Base-by-base conservation (phyloP, 2,329 filamentous ascomycete genomes). In the Talaromyces sp. region DNA sequence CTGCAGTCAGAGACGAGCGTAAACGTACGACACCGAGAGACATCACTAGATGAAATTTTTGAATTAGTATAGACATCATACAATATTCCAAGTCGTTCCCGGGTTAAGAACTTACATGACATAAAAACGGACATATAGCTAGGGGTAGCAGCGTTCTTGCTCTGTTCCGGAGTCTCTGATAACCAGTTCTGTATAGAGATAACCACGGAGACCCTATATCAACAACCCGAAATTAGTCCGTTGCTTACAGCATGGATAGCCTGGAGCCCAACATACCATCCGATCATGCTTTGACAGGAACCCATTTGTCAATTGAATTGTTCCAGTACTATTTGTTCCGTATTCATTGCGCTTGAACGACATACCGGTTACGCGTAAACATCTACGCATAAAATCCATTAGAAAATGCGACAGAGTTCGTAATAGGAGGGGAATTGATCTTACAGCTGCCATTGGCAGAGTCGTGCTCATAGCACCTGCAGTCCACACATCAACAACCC, bases 381-480 rank as follows among this genome's bases (percentile, higher is more conserved):
- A 96, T 95, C 82, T 85, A 52, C 19, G 28, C 13, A 52, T 31
- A 33, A 40, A n/a, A 13, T 41, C 45, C 58, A 69, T 58, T 68
- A 64, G 59, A 60, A 39, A 45, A 41, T 61, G 50, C 46, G 19
- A 28, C 11, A 61, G 37, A 19, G 4, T 15, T 8, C 9, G 17
- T n/a, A 53, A 61, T 48, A 46, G 53, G 22, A 11, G 51, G 15
- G 13, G 19, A 5, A 5, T 48, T 13, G 19, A 50, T 15, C 80
- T 73, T 77, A 86, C 84, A 63, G 92, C 92, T 59, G 90, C 91
- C 93, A 97, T 97, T 60, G 93, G 93, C 70, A 97, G 80, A 36
- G 92, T 95, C 69, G 87, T 93, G 55, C 82, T 79, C 77, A 87
- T 80, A 51, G 83, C 84, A 66, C 81, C 82, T 83, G 40, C 11